These are phyloP conservation scores for Neurospora sp. DNA, from an alignment of 495 filamentous ascomycete species.

Conservation along the genomic window DNA sequence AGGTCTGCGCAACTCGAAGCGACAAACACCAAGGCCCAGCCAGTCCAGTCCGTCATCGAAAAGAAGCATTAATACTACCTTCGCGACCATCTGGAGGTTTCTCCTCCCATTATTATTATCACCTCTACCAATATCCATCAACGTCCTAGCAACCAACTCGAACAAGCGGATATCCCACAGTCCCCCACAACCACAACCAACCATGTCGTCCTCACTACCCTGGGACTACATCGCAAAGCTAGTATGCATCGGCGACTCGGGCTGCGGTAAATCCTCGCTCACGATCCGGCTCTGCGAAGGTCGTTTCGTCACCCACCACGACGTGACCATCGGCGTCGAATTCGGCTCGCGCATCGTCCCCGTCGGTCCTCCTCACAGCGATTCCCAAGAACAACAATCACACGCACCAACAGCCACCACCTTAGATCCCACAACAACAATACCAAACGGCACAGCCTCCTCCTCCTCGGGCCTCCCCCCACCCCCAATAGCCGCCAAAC, in stretches of 20 bases:
- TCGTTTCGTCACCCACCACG: conserved; percentile 83
- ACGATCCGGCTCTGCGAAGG: conserved; percentile 96
- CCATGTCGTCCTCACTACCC: conserved; percentile 42
- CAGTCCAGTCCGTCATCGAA: not conserved
- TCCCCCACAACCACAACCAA: not conserved
- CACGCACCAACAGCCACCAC: not conserved
- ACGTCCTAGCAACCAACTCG: not conserved
- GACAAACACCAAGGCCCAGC: not conserved
- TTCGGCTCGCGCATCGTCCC: conserved; percentile 92
- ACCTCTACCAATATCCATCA: not conserved
- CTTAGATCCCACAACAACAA: not conserved
- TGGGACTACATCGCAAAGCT: conserved; percentile 99
- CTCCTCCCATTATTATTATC: not conserved
- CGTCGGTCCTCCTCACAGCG: conserved; percentile 65
- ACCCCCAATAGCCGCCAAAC: conserved; percentile 10
- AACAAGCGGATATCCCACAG: not conserved
- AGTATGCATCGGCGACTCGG: conserved; percentile 91
- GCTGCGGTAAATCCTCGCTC: conserved; percentile 80
- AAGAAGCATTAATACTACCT: not conserved
- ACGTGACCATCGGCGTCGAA: conserved; percentile 97
- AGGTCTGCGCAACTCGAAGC: not conserved
- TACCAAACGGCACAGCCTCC: not conserved
- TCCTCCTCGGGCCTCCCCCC: conserved; percentile 25
- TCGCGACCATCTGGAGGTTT: not conserved
- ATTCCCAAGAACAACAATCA: not conserved